Conservation (phyloP, 371 early-diverging fungal species). For the Massospora cicadina region DNA sequence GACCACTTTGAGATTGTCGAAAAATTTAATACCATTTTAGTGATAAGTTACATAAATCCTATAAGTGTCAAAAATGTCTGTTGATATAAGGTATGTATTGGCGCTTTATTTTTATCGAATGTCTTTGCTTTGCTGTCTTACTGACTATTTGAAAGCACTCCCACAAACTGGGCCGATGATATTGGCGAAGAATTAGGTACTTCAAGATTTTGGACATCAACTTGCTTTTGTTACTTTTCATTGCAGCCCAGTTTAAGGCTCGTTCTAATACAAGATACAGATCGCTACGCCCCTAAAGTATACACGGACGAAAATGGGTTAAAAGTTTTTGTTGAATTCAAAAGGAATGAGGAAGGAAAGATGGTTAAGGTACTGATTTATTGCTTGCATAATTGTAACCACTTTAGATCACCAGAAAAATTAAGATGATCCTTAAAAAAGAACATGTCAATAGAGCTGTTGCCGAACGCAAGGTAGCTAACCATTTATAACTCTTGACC, state of each 20-base stretch:
- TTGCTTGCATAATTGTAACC: background rate
- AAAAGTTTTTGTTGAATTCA: conserved; percentile 61
- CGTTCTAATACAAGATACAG: conserved; percentile 12
- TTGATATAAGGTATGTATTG: background rate
- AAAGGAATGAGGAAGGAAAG: conserved; percentile 69
- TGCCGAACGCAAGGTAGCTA: conserved; percentile 58
- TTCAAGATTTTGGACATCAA: background rate
- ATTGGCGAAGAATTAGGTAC: conserved; percentile 42
- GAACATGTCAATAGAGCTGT: conserved; percentile 76
- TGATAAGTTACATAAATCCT: no score
- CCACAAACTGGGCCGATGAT: conserved; percentile 48
- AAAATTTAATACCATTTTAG: no score
- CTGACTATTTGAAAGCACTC: background rate
- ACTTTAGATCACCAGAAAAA: conserved; percentile 52
- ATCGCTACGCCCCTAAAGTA: conserved; percentile 29
- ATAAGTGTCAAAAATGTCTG: background rate
- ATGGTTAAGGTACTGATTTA: conserved; percentile 47
- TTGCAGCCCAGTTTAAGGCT: conserved; percentile 3
- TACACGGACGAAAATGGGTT: conserved; percentile 66
- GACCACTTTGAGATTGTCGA: no score
- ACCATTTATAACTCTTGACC: background rate
- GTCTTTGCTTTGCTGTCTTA: background rate
- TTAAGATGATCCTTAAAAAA: conserved; percentile 55
- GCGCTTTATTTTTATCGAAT: background rate
- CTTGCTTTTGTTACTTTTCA: background rate